phyloP scores from a whole-genome alignment of 1,284 basidiomycete species.

The Phellinidium pouzarii region DNA sequence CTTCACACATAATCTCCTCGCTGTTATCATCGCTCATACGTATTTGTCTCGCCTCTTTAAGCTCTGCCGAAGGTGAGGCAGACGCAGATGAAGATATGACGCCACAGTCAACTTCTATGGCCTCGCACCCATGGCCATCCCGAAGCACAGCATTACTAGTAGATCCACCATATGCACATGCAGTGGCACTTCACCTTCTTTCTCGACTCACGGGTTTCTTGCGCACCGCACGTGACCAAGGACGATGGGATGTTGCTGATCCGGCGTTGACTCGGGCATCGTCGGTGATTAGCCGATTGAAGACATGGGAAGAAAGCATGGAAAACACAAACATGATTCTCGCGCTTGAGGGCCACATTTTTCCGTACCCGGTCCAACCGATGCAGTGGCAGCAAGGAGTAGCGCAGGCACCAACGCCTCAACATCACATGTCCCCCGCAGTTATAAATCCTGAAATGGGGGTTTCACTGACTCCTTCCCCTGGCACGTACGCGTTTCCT shows the following conservation, averaged over 20 bases:
- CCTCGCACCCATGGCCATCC: neutral
- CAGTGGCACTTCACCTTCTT: slow-evolving; percentile 23
- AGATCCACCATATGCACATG: slow-evolving; percentile 18
- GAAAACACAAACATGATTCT: slow-evolving; percentile 2
- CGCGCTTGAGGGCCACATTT: slow-evolving; percentile 1
- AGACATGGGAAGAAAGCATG: slow-evolving; percentile 7
- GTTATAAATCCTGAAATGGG: neutral
- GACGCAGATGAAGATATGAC: neutral
- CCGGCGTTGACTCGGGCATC: slow-evolving; percentile 22
- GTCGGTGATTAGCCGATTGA: slow-evolving; percentile 9
- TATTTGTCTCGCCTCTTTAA: slow-evolving; percentile 23
- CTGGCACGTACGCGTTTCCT: neutral
- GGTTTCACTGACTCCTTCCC: neutral
- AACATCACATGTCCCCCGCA: neutral
- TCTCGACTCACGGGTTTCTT: slow-evolving; percentile 21
- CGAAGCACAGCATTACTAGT: slow-evolving; percentile 4
- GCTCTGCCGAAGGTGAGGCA: slow-evolving; percentile 1
- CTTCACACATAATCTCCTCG: slow-evolving; percentile 24
- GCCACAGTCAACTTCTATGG: neutral
- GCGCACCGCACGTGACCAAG: slow-evolving; percentile 19
- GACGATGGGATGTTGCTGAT: slow-evolving; percentile 24
- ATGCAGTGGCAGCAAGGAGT: slow-evolving; percentile 4
- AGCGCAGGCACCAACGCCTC: neutral
- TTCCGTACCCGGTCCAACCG: neutral
- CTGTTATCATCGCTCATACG: slow-evolving; percentile 25